phyloP scores from a whole-genome alignment of 371 early-diverging fungal species.

The Dichotomocladium elegans region DNA sequence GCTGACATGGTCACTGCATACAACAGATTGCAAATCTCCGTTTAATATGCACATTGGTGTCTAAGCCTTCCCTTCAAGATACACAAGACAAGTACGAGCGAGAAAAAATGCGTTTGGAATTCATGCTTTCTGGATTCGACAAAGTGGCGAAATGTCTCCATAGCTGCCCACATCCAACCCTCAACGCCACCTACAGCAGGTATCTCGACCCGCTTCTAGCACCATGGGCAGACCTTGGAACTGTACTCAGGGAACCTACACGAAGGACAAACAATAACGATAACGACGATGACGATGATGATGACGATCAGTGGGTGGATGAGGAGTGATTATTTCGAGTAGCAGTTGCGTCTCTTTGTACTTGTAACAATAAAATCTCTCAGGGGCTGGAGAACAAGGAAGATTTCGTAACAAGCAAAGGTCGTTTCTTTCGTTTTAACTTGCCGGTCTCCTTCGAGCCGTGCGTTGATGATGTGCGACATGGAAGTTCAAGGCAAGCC shows the following conservation, averaged over 20 bases:
- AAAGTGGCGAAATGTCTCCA: conserved; percentile 46
- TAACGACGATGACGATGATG: conserved; percentile 3
- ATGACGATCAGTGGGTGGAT: conserved; percentile 6
- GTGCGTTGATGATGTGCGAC: too few relatives aligned
- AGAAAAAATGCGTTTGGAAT: conserved; percentile 44
- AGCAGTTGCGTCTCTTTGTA: too few relatives aligned
- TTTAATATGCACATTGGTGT: conserved; percentile 38
- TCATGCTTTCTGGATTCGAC: conserved; percentile 50
- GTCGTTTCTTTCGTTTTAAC: too few relatives aligned
- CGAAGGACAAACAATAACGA: too few relatives aligned
- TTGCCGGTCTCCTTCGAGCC: too few relatives aligned
- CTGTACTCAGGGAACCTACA: too few relatives aligned
- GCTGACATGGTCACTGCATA: not conserved
- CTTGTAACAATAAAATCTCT: too few relatives aligned
- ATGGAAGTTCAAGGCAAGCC: too few relatives aligned
- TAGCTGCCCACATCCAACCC: conserved; percentile 58
- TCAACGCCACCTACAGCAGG: conserved; percentile 41
- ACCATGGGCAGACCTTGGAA: conserved; percentile 41
- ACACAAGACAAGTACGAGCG: conserved; percentile 34
- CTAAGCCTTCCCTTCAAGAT: conserved; percentile 38
- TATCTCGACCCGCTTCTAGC: conserved; percentile 38
- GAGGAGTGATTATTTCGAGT: too few relatives aligned
- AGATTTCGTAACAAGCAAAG: too few relatives aligned
- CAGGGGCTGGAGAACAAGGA: too few relatives aligned
- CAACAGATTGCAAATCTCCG: conserved; percentile 40